A percentile compares a stretch with the other conserved stretches of the same genome.
phyloP scores from a whole-genome alignment of 75 land plant genomes.

The Pinus tabuliformis region DNA sequence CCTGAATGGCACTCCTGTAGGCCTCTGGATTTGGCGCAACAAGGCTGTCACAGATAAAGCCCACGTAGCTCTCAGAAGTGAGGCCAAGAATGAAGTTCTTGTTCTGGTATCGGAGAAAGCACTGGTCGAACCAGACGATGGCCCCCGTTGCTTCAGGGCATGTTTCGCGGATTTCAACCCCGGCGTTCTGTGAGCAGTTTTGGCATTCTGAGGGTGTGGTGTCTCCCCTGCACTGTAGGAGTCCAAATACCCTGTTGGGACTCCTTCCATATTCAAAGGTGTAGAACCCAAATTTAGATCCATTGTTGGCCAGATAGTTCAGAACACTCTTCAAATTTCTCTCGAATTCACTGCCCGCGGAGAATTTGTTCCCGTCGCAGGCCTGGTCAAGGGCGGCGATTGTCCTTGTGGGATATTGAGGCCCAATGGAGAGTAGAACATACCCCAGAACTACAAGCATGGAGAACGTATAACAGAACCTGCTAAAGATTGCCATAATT shows the following conservation, averaged over 20 bases:
- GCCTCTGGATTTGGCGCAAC: neutral
- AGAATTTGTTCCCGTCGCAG: neutral
- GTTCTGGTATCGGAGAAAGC: conserved; percentile 44
- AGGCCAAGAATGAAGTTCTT: conserved; percentile 19
- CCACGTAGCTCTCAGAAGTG: neutral
- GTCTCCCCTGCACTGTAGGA: conserved; percentile 67
- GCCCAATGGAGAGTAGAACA: too few relatives aligned
- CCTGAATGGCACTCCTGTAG: neutral
- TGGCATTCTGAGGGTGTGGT: conserved; percentile 21
- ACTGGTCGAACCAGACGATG: conserved; percentile 45
- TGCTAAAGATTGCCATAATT: too few relatives aligned
- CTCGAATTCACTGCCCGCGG: neutral
- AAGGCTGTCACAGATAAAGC: neutral
- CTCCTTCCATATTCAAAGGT: neutral
- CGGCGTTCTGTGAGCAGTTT: conserved; percentile 28
- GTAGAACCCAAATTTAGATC: neutral
- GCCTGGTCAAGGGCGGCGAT: neutral
- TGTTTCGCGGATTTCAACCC: conserved; percentile 33
- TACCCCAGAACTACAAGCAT: too few relatives aligned
- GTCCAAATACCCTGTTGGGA: conserved; percentile 25
- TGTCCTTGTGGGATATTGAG: too few relatives aligned
- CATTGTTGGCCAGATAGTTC: neutral
- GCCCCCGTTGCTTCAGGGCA: conserved; percentile 44
- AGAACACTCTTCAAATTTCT: neutral
- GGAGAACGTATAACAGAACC: too few relatives aligned